Evolutionary conservation across 805 yeast genomes (phyloP), one percentile per base, ranked within the genome.

Genomic region (Isabelozyma rhagii): DNA sequence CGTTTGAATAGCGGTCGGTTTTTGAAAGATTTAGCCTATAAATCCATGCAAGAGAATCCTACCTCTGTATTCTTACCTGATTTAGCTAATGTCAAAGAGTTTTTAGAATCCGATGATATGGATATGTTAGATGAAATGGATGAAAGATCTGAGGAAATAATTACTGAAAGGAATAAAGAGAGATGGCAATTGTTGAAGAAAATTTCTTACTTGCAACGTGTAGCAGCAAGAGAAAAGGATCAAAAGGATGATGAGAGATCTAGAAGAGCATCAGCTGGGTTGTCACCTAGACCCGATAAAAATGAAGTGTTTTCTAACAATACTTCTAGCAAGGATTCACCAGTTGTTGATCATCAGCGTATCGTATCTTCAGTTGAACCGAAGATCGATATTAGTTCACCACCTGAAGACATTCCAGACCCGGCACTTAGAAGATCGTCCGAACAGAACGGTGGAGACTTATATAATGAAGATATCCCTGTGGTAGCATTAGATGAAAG

Each of bases 111-210:
- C 39, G 81, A 78, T 54, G 77, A 64, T 52, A 52, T 50, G 34
- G 72, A 55, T 38, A 60, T 74, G 63, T 55, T 62, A 9, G 72
- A 70, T 29, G 60, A 61, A 47, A 61, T 65, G 62, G 71, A 66
- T 47, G 70, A 64, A 29, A 78, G 77, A 21, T 66, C 71, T 9
- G 78, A 75, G 38, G 58, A 67, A 0, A 46, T 68, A 1, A 62
- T 79, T 15, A 57, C 69, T 14, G 74, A 67, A 43, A 62, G 79
- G 53, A 80, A 82, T 59, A 69, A 64, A 41, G 85, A 83, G 60
- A 79, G 88, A 61, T 85, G 92, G 90, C 72, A 77, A 41, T 78
- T 88, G 74, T 68, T 88, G 58, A 88, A 87, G 60, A 80, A 87
- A 60, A 71, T 88, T 39, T 78, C 86, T 5, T 88, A 88, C 61